Base-by-base conservation (phyloP, 306 rosid genomes). In the Casuarina equisetifolia region DNA sequence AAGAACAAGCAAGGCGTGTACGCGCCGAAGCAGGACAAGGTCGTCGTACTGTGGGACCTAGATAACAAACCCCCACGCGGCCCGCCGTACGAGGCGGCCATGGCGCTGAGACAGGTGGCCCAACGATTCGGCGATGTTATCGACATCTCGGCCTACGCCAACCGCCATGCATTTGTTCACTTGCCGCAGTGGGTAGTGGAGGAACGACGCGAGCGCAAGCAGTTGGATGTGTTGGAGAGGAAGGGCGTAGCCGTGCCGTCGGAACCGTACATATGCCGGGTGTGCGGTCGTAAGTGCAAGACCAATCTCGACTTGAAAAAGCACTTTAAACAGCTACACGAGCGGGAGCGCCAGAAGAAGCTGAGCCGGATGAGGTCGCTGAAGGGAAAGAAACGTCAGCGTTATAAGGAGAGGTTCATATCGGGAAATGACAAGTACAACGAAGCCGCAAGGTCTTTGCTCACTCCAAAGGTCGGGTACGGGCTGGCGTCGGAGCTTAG, bases 21-120 rank as follows among this genome's bases (percentile, higher is more conserved):
- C 80, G 52, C 85, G 0, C 92, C 92, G 0, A 90, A 84, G 66
- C 84, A 79, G 74, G 74, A 85, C 63, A 95, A 91, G 25, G 97
- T 91, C 0, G 92, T 92, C 2, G 83, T 92, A 51, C 84, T 95
- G 0, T 95, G 97, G 98, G 98, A 95, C 91, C 92, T 92, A 32
- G 98, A 92, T 79, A 95, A 95, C 88, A 92, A 95, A 25, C 97
- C 98, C 42, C 98, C 97, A 0, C 90, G 96, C 4, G 97, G 97
- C 0, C 90, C 95, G 0, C 97, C 98, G 0, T 95, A 88, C 85
- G 73, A 82, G 78, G 97, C 97, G 48, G 97, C 96, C 54, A 76
- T 88, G 81, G 87, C 95, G 0, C 89, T 94, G 38, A 90, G 79
- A 70, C 79, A 66, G 79, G 66, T 88, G 1, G 96, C 89, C 5